Conservation (phyloP, 2,329 filamentous ascomycete genomes). For the Cucurbitaria berberidis region DNA sequence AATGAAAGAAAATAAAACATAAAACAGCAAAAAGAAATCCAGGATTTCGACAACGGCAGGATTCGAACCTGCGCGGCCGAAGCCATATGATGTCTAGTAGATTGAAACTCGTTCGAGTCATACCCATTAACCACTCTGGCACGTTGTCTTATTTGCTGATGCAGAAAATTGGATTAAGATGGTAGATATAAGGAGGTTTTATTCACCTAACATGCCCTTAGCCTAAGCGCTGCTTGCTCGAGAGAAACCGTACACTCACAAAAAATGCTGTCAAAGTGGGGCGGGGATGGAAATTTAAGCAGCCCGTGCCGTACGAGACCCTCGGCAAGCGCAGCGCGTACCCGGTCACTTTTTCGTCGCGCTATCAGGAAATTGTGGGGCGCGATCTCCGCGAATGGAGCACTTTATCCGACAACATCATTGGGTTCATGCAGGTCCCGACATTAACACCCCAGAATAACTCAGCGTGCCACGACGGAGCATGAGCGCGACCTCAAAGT, state of each 20-base stretch:
- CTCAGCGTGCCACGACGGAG: conserved; percentile 15
- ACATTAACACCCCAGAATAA: conserved; percentile 27
- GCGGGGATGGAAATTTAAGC: too few relatives aligned
- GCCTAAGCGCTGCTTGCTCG: too few relatives aligned
- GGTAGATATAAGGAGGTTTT: too few relatives aligned
- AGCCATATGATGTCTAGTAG: conserved; percentile 28
- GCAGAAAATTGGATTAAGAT: not conserved
- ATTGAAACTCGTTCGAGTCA: conserved; percentile 24
- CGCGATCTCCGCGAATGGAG: conserved; percentile 33
- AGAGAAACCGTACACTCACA: too few relatives aligned
- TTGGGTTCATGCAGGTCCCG: conserved; percentile 43
- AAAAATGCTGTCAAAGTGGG: too few relatives aligned
- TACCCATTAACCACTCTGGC: conserved; percentile 5
- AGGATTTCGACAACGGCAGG: conserved; percentile 3
- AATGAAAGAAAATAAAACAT: too few relatives aligned
- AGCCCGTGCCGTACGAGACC: too few relatives aligned
- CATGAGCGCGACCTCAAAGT: conserved; percentile 5
- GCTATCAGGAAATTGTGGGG: conserved; percentile 1
- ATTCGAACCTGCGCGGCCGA: conserved; percentile 17
- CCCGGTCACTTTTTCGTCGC: not conserved
- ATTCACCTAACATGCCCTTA: too few relatives aligned
- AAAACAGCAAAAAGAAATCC: too few relatives aligned
- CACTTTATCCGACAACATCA: conserved; percentile 25
- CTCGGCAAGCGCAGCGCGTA: not conserved
- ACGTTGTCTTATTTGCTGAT: not conserved